These are phyloP conservation scores for Lodderomyces margitis DNA, from an alignment of 1,139 yeast genomes.

Conservation along the genomic window DNA sequence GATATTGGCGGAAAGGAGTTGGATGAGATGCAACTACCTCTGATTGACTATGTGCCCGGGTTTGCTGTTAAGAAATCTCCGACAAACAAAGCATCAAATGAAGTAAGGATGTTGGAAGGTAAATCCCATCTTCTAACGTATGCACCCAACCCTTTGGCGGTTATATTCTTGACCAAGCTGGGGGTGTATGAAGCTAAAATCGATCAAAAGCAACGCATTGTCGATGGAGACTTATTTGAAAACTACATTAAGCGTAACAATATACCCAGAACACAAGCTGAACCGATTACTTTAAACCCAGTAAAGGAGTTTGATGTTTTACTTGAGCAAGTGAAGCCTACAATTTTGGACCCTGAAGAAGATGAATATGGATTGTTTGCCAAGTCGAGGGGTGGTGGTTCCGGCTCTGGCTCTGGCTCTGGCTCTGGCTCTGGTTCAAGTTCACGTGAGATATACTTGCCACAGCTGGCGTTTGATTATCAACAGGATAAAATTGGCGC, in stretches of 20 bases:
- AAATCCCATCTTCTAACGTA: constrained; percentile 47
- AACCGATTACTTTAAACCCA: constrained; percentile 18
- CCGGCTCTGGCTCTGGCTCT: constrained; percentile 12
- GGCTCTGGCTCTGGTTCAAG: constrained; percentile 14
- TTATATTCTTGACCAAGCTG: constrained; percentile 22
- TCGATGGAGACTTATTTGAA: constrained; percentile 26
- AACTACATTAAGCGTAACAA: constrained; percentile 21
- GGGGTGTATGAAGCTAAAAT: constrained; percentile 29
- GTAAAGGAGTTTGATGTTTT: constrained; percentile 18
- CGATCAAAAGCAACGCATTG: constrained; percentile 18
- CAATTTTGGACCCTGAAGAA: constrained; percentile 17
- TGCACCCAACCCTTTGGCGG: constrained; percentile 27
- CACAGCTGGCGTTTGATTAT: constrained; percentile 22
- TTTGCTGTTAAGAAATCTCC: constrained; percentile 39
- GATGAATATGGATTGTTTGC: constrained; percentile 18
- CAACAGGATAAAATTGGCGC: constrained; percentile 22
- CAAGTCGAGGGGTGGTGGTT: constrained; percentile 13
- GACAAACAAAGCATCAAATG: constrained; percentile 26
- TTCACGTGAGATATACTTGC: constrained; percentile 18
- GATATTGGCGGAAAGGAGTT: constrained; percentile 27
- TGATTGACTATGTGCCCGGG: constrained; percentile 32
- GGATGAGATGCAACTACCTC: constrained; percentile 18
- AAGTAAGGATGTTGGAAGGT: constrained; percentile 38
- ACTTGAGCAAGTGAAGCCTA: constrained; percentile 14
- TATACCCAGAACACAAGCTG: constrained; percentile 13